A percentile compares a stretch with the other conserved stretches of the same genome.
Conservation (phyloP, 1,284 basidiomycete genomes). For the Rhodotorula sp. region DNA sequence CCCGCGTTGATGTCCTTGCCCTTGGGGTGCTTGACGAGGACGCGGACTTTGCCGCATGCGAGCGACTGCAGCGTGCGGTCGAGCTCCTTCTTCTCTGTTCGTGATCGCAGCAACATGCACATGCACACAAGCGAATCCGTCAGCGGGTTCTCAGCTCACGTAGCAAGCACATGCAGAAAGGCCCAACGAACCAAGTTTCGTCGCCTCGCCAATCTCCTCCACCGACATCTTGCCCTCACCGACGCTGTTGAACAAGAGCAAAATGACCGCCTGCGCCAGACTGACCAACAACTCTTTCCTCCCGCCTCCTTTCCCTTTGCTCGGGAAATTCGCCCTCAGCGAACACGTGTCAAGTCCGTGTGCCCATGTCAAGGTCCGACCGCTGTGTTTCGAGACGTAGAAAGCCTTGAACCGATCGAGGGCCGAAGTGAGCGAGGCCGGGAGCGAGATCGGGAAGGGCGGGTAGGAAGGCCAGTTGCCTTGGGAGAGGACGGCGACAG, state of each 20-base stretch:
- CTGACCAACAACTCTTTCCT: conserved; percentile 86
- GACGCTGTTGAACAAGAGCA: conserved; percentile 83
- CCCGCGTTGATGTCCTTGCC: conserved; percentile 74
- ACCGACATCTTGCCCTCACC: conserved; percentile 58
- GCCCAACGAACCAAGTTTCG: conserved; percentile 67
- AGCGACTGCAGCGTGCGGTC: conserved; percentile 84
- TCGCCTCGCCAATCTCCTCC: conserved; percentile 65
- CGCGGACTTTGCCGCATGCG: conserved; percentile 84
- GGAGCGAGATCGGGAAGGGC: conserved; percentile 37
- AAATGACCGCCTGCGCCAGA: conserved; percentile 79
- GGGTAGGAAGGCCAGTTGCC: conserved; percentile 58
- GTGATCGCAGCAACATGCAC: too few species aligned
- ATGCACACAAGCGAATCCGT: neutral
- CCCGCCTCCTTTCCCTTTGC: conserved; percentile 50
- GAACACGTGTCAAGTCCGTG: conserved; percentile 73
- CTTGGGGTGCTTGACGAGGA: conserved; percentile 74
- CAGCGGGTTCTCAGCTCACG: too few species aligned
- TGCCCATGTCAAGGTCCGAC: conserved; percentile 72
- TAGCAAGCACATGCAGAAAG: neutral
- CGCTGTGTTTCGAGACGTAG: conserved; percentile 71
- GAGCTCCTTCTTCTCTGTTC: conserved; percentile 68
- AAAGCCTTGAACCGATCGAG: conserved; percentile 63
- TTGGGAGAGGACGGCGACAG: conserved; percentile 57
- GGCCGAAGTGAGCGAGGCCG: conserved; percentile 60
- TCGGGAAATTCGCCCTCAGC: conserved; percentile 63